Evolutionary conservation across 1,284 basidiomycete species (phyloP), one percentile per base, ranked within the genome.

Genomic region (Ganoderma leucocontextum): DNA sequence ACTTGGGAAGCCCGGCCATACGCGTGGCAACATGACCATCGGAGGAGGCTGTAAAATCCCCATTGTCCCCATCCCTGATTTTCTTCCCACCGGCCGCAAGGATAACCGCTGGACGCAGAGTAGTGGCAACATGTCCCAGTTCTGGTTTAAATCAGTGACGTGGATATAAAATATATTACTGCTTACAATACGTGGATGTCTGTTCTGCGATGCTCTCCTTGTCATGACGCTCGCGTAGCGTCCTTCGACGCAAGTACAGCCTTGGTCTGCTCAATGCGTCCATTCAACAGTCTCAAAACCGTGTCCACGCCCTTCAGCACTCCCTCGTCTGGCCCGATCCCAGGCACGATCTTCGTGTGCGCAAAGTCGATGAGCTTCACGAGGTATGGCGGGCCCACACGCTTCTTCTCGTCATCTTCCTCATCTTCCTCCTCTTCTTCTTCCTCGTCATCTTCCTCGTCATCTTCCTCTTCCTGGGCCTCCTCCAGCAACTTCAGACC

Each of bases 291-390:
- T 9, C 72, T 77, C 36, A 91, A 76, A 13, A 91, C 80, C 0
- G 90, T 95, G 60, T 87, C 82, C 64, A 97, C 65, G 0, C 95
- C 96, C 22, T 84, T 79, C 68, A 97, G 78, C 7, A 96, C 89
- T 0, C 95, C 92, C 60, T 86, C 78, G 79, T 98, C 97, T 0
- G 91, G 89, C 1, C 96, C 97, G 74, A 90, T 78, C 0, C 93
- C 95, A 0, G 89, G 86, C 2, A 82, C 85, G 10, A 93, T 74
- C 42, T 86, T 83, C 4, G 95, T 93, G 80, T 99, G 97, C 4
- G 95, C 97, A 80, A 99, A 98, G 82, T 99, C 97, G 69, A 98
- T 98, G 71, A 98, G 81, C 69, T 91, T 91, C 66, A 97, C 84
- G 10, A 85, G 82, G 72, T 87, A 91, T 10, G 92, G 87, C 17